Evolutionary conservation across 1,284 basidiomycete species (phyloP).

Genomic region (Schizophyllum commune): DNA sequence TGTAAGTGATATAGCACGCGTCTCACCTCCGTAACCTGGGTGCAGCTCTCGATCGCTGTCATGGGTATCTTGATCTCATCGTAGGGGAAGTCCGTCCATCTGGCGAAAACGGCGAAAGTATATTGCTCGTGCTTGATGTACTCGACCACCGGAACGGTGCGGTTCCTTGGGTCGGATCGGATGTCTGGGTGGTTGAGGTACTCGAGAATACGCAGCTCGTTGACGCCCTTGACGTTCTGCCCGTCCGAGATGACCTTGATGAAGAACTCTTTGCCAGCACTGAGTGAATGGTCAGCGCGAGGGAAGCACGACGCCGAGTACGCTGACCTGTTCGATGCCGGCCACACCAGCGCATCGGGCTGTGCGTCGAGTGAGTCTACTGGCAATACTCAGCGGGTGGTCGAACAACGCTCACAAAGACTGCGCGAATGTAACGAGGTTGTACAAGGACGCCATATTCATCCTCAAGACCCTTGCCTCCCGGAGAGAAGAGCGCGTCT

Average conservation of each 20-base stretch:
- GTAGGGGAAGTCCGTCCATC: neutral
- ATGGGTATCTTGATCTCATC: neutral
- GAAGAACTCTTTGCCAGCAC: neutral
- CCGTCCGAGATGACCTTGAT: neutral
- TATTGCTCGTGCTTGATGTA: neutral
- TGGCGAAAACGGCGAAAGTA: neutral
- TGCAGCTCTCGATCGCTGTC: neutral
- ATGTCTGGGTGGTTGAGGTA: neutral
- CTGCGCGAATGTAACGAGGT: neutral
- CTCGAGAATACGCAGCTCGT: neutral
- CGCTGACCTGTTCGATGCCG: neutral
- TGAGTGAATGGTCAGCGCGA: neutral
- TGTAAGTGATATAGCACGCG: neutral
- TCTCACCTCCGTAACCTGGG: neutral
- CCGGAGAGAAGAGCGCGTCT: neutral
- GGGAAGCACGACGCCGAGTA: neutral
- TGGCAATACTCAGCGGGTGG: too few relatives aligned
- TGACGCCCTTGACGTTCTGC: neutral
- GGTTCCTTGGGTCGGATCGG: constrained; percentile 1
- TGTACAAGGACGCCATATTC: neutral
- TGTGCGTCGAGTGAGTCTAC: neutral
- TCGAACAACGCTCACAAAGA: neutral
- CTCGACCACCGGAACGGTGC: constrained; percentile 4
- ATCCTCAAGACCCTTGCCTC: neutral
- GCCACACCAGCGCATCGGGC: neutral